Conservation (phyloP, 106 monocot species). For the Agapanthus africanus region DNA sequence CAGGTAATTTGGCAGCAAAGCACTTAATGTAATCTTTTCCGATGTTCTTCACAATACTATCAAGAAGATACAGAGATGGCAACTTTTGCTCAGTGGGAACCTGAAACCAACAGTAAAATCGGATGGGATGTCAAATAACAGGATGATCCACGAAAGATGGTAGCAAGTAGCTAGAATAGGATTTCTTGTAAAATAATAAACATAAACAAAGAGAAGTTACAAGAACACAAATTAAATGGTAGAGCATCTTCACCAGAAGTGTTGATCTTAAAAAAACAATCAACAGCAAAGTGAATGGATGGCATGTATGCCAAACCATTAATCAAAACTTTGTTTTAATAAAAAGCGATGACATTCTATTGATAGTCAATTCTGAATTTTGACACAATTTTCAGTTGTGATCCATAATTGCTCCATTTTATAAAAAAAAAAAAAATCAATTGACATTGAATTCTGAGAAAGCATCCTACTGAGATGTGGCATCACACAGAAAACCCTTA, state of each 20-base stretch:
- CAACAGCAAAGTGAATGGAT: neutral
- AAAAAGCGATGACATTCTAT: too few species aligned
- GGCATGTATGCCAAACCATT: too few species aligned
- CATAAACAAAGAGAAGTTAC: neutral
- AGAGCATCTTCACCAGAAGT: neutral
- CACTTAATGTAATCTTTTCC: constrained; percentile 91
- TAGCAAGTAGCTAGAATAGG: neutral
- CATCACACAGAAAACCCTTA: too few species aligned
- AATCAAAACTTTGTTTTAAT: too few species aligned
- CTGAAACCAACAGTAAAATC: constrained; percentile 28
- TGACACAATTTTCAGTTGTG: too few species aligned
- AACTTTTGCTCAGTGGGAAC: constrained; percentile 92
- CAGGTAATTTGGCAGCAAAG: constrained; percentile 81
- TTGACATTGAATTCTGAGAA: too few species aligned
- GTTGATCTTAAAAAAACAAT: neutral
- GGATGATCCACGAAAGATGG: neutral
- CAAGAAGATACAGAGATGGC: constrained; percentile 94
- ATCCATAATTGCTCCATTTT: too few species aligned
- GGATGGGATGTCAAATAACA: constrained; percentile 9
- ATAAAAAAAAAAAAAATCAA: too few species aligned
- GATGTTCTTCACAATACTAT: constrained; percentile 98
- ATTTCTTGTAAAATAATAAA: neutral
- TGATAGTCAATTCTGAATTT: too few species aligned
- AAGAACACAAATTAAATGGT: neutral
- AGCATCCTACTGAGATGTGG: too few species aligned